A percentile compares a stretch with the other conserved stretches of the same genome.
These are phyloP conservation scores for Cladorrhinum sp. DNA, from an alignment of 2,329 filamentous ascomycete species.

Conservation along the genomic window DNA sequence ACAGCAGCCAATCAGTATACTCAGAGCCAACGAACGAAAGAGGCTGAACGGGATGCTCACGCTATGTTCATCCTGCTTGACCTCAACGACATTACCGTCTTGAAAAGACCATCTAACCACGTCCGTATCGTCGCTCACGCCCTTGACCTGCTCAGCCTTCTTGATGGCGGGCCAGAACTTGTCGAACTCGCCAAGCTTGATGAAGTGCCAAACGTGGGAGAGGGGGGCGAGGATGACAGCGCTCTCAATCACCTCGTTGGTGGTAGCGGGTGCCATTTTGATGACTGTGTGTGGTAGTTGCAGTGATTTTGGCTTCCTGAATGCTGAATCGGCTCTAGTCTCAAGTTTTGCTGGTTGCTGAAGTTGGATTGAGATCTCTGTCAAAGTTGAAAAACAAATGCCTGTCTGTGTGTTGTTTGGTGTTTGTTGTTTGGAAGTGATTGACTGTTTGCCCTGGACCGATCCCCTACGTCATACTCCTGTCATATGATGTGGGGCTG, in stretches of 20 bases:
- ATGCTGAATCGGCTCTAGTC: background rate
- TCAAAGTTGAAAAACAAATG: background rate
- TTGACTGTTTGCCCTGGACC: background rate
- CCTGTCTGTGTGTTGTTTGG: background rate
- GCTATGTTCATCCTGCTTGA: conserved; percentile 75
- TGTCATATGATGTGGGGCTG: conserved; percentile 1
- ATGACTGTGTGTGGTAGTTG: conserved; percentile 2
- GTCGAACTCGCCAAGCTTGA: conserved; percentile 69
- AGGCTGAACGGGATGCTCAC: conserved; percentile 39
- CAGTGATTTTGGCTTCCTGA: too few relatives aligned
- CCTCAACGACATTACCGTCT: conserved; percentile 64
- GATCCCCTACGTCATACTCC: conserved; percentile 11
- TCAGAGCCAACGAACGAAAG: too few relatives aligned
- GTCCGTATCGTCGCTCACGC: conserved; percentile 60
- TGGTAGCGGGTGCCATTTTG: conserved; percentile 25
- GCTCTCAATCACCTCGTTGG: conserved; percentile 30
- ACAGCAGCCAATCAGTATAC: background rate
- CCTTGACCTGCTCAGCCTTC: conserved; percentile 62
- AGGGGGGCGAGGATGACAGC: conserved; percentile 64
- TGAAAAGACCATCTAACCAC: conserved; percentile 69
- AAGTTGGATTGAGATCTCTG: background rate
- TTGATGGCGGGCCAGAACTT: conserved; percentile 64
- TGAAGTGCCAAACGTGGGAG: conserved; percentile 67
- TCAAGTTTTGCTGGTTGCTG: background rate
- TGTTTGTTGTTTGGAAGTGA: background rate